Evolutionary conservation across 768 basidiomycete species (phyloP).

Genomic region (Naganishia vaughanmartiniae): DNA sequence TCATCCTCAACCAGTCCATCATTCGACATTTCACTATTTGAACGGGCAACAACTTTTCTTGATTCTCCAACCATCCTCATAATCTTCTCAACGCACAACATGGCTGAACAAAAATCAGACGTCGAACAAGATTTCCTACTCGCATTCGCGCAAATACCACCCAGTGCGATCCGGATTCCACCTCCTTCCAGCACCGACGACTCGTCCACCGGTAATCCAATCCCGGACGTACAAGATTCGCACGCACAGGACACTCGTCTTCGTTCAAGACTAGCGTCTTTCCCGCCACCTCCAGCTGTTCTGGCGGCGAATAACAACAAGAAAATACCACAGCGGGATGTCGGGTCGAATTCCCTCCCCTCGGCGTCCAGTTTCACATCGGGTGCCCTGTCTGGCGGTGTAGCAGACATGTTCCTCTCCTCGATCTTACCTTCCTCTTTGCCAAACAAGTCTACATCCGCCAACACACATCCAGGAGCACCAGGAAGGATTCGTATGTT

Average conservation of each 20-base stretch:
- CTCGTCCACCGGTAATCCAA: conserved; percentile 41
- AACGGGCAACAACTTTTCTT: no score
- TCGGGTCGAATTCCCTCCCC: neutral
- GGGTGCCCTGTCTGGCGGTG: conserved; percentile 35
- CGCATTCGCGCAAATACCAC: conserved; percentile 54
- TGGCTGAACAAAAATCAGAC: neutral
- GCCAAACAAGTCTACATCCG: conserved; percentile 19
- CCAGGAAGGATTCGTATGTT: conserved; percentile 37
- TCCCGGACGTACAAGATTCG: conserved; percentile 34
- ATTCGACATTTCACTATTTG: no score
- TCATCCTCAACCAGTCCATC: no score
- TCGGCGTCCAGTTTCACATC: conserved; percentile 6
- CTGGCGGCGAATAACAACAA: conserved; percentile 21
- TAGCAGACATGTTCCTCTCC: conserved; percentile 50
- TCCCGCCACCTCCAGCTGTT: conserved; percentile 43
- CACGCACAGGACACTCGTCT: conserved; percentile 53
- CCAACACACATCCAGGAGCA: conserved; percentile 5
- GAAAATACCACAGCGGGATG: neutral
- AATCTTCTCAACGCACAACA: neutral
- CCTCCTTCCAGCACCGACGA: conserved; percentile 35
- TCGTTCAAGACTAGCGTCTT: conserved; percentile 56
- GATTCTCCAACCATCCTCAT: no score
- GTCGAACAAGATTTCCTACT: conserved; percentile 26
- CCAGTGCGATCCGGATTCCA: conserved; percentile 48
- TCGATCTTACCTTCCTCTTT: conserved; percentile 38